Base-by-base conservation (phyloP, 768 basidiomycete genomes). In the Lactarius trivialis region DNA sequence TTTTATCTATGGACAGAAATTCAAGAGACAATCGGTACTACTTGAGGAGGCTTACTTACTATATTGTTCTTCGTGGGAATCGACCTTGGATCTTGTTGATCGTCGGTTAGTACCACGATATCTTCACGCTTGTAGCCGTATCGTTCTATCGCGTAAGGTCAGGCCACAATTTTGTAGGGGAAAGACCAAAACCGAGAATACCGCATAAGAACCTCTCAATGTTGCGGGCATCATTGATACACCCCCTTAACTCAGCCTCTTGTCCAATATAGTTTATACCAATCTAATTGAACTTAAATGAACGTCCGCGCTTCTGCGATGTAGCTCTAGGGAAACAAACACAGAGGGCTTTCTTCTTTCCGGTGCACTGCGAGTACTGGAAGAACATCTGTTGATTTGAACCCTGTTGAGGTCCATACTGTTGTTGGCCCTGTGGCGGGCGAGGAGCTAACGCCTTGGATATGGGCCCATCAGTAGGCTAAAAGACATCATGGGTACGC, bases 141-240 rank as follows among this genome's bases (percentile, higher is more conserved):
- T 34, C 74, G 69, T 19, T 73, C 78, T 79, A 61, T 8, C 26
- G 37, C 50, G 14, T 24, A 36, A 30, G 43, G 59, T 39, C 11
- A 55, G 17, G 32, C 39, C 14, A 24, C 24, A 9, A 21, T 26
- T 33, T 53, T 33, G 8, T 32, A 33, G 24, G 43, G n/a, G 34
- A 41, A 26, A 8, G 11, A 5, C 12, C 55, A 34, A 37, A 53
- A 21, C 28, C 33, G 26, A 55, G 21, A 64, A 37, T 60, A 76
- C 77, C 59, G 64, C 72, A 73, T 37, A 82, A 66, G 76, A 85
- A 85, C 17, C 75, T 71, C 56, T 77, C 68, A 26, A 85, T 74
- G 68, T 84, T 86, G 36, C 72, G 70, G 0, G 80, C 83, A 63
- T 86, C 84, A 67, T 85, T 85, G 71, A 83, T 82, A 67, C 84